These are phyloP conservation scores for Phyllosticta capitalensis DNA, from an alignment of 2,329 filamentous ascomycete genomes.

Conservation along the genomic window DNA sequence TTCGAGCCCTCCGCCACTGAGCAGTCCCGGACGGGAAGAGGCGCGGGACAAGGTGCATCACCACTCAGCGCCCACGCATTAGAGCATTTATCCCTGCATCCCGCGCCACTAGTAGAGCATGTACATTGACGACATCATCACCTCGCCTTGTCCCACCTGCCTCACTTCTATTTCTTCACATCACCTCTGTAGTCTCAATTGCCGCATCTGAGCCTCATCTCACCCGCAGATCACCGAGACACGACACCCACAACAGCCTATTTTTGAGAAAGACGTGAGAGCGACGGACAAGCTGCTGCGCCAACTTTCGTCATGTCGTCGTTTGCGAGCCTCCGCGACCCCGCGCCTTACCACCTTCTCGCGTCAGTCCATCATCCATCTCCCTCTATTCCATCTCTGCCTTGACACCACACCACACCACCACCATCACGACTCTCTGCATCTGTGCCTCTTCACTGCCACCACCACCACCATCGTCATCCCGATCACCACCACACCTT, in stretches of 20 bases:
- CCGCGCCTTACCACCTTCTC: constrained; percentile 67
- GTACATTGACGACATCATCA: constrained; percentile 5
- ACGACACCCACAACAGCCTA: not conserved
- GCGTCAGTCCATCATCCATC: constrained; percentile 39
- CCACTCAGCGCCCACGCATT: not conserved
- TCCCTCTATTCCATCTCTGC: not conserved
- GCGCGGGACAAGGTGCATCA: not conserved
- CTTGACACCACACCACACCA: not conserved
- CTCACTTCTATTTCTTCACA: not conserved
- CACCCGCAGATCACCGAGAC: not conserved
- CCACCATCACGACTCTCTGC: constrained; percentile 11
- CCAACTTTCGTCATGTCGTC: constrained; percentile 32
- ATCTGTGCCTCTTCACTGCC: not conserved
- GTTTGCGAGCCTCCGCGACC: constrained; percentile 41
- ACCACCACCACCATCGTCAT: constrained; percentile 14
- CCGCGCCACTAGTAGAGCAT: not conserved
- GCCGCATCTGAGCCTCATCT: not conserved
- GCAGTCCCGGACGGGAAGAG: not conserved
- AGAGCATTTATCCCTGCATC: not conserved
- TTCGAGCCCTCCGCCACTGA: not conserved
- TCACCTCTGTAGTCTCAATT: not conserved
- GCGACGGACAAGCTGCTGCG: too few relatives aligned
- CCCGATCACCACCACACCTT: constrained; percentile 6
- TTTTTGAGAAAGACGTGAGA: not conserved
- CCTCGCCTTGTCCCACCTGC: not conserved